These are phyloP conservation scores for Leptographium procerum DNA, from an alignment of 2,329 filamentous ascomycete species.

Conservation along the genomic window DNA sequence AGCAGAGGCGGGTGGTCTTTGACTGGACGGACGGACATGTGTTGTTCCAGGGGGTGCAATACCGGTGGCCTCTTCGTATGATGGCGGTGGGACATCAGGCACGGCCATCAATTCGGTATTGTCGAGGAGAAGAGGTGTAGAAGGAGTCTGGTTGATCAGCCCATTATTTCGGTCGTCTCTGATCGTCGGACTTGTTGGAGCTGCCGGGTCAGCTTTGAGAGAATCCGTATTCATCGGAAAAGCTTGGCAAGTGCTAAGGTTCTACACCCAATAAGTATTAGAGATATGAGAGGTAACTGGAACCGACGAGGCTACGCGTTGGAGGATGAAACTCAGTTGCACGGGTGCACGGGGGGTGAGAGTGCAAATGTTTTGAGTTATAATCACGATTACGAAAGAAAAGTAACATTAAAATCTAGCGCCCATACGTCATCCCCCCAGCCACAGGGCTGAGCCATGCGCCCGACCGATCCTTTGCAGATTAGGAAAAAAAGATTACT, in stretches of 20 bases:
- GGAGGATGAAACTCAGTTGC: background rate
- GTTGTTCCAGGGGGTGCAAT: background rate
- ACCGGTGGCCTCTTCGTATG: slow-evolving; percentile 12
- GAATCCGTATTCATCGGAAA: background rate
- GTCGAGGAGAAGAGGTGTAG: slow-evolving; percentile 5
- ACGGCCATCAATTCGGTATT: background rate
- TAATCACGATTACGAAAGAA: background rate
- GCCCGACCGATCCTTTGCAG: background rate
- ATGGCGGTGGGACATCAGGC: slow-evolving; percentile 10
- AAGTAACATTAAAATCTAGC: too few relatives aligned
- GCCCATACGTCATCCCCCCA: background rate
- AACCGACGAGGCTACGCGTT: background rate
- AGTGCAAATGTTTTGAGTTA: background rate
- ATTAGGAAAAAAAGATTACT: too few relatives aligned
- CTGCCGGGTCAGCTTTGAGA: background rate
- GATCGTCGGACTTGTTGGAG: background rate
- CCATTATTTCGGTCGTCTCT: background rate
- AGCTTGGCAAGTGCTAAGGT: background rate
- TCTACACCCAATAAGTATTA: background rate
- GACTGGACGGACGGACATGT: background rate
- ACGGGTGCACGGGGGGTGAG: too few relatives aligned
- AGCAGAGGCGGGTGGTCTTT: background rate
- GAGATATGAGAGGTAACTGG: background rate
- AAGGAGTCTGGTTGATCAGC: slow-evolving; percentile 9
- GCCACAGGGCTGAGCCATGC: slow-evolving; percentile 3